A percentile compares a stretch with the other conserved stretches of the same genome.
Conservation (phyloP, 768 basidiomycete genomes). For the Russula olivacea region DNA sequence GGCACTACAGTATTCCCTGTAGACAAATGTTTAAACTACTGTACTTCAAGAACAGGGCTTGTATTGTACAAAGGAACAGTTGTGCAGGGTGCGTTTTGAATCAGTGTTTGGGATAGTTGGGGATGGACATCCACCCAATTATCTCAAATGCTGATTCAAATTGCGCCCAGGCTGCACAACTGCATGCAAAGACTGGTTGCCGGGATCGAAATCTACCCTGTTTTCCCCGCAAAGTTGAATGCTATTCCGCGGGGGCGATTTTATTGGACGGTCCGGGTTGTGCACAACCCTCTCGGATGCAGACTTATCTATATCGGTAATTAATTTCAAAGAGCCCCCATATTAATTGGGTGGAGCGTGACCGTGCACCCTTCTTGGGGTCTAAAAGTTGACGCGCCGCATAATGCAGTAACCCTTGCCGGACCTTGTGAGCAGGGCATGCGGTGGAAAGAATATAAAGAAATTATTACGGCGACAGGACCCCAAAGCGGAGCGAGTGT, state of each 20-base stretch:
- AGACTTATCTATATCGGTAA: background rate
- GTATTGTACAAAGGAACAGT: background rate
- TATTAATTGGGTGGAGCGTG: no score
- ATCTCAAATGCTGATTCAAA: no score
- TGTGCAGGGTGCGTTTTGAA: no score
- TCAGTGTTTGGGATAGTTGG: no score
- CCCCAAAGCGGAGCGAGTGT: conserved; percentile 14
- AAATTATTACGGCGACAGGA: conserved; percentile 10
- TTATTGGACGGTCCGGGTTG: background rate
- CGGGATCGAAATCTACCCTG: background rate
- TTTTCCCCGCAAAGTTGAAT: background rate
- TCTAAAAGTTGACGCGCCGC: background rate
- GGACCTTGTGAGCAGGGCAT: background rate
- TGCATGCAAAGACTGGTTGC: background rate
- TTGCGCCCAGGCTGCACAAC: no score
- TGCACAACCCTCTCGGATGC: background rate
- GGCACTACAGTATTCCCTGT: background rate
- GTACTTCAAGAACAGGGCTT: background rate
- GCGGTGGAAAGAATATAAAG: background rate
- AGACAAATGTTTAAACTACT: background rate
- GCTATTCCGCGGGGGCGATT: background rate
- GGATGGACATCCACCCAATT: no score
- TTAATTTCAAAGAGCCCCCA: background rate
- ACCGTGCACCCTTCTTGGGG: background rate
- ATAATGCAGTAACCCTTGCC: background rate